Conservation (phyloP, 1,139 yeast genomes). For the Lodderomyces pseudojiufengensis region DNA sequence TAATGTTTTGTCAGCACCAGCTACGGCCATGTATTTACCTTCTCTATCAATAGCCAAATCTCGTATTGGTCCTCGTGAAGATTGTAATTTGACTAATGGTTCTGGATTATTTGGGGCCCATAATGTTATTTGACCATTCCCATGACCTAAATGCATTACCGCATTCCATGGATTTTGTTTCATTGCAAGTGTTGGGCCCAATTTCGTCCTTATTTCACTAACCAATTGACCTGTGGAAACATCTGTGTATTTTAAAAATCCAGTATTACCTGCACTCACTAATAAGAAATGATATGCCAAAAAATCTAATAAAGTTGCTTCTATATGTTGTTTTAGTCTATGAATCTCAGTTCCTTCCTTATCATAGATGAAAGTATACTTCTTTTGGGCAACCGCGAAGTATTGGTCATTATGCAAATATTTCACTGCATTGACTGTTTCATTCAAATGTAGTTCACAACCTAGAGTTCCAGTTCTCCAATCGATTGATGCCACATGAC, state of each 20-base stretch:
- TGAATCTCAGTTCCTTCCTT: constrained; percentile 89
- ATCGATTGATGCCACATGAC: constrained; percentile 94
- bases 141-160: constrained; percentile 88
- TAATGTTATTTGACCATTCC: constrained; percentile 86
- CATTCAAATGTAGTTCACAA: constrained; percentile 81
- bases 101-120: constrained; percentile 92
- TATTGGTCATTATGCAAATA: constrained; percentile 89
- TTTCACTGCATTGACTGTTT: constrained; percentile 86
- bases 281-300: constrained; percentile 89
- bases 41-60: constrained; percentile 86
- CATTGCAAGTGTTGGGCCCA: constrained; percentile 89
- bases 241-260: constrained; percentile 88
- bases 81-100: constrained; percentile 79
- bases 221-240: constrained; percentile 89
- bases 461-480: constrained; percentile 86
- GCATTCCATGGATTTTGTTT: constrained; percentile 95
- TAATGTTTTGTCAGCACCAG: constrained; percentile 80
- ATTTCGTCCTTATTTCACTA: constrained; percentile 76
- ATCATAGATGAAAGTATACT: constrained; percentile 89
- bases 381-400: constrained; percentile 96
- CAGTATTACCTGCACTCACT: constrained; percentile 85
- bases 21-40: constrained; percentile 91
- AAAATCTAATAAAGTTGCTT: constrained; percentile 77
- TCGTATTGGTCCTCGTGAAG: constrained; percentile 83
- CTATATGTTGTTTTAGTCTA: constrained; percentile 85